These are phyloP conservation scores for Tulasnella sp. DNA, from an alignment of 768 basidiomycete species.

Conservation along the genomic window DNA sequence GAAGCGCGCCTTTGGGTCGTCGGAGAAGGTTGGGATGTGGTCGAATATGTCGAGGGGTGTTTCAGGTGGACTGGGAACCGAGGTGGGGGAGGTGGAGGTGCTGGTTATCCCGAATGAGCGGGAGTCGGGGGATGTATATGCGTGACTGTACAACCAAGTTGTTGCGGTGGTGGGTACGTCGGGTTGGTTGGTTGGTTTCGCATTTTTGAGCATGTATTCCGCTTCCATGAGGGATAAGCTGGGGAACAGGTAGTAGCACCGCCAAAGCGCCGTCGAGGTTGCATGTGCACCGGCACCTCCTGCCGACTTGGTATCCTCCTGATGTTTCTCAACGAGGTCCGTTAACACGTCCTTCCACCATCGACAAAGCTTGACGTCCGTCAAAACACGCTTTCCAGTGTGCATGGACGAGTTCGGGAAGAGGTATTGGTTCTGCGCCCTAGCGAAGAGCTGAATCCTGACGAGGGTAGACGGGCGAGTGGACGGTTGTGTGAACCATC, in stretches of 20 bases:
- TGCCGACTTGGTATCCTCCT: neutral
- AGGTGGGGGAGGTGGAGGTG: slow-evolving; percentile 40
- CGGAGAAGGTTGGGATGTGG: slow-evolving; percentile 84
- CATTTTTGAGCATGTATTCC: slow-evolving; percentile 38
- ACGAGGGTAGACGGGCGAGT: slow-evolving; percentile 53
- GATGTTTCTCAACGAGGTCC: slow-evolving; percentile 24
- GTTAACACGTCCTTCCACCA: slow-evolving; percentile 86
- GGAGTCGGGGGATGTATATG: slow-evolving; percentile 35
- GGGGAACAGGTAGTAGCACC: slow-evolving; percentile 54
- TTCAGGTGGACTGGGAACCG: slow-evolving; percentile 27
- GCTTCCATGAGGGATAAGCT: slow-evolving; percentile 62
- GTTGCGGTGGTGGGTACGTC: slow-evolving; percentile 9
- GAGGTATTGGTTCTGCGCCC: slow-evolving; percentile 83
- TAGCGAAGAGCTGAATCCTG: slow-evolving; percentile 83
- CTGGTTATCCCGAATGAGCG: slow-evolving; percentile 30
- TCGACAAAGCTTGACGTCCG: slow-evolving; percentile 67
- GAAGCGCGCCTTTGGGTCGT: slow-evolving; percentile 92
- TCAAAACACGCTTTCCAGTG: slow-evolving; percentile 56
- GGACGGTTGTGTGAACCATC: slow-evolving; percentile 48
- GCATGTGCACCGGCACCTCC: neutral
- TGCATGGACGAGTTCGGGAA: slow-evolving; percentile 79
- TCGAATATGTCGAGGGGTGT: slow-evolving; percentile 38
- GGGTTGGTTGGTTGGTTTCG: slow-evolving; percentile 19
- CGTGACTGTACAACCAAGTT: slow-evolving; percentile 72
- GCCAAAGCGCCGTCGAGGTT: neutral